phyloP scores from a whole-genome alignment of 2,329 filamentous ascomycete species.

The Grosmannia penicillata region DNA sequence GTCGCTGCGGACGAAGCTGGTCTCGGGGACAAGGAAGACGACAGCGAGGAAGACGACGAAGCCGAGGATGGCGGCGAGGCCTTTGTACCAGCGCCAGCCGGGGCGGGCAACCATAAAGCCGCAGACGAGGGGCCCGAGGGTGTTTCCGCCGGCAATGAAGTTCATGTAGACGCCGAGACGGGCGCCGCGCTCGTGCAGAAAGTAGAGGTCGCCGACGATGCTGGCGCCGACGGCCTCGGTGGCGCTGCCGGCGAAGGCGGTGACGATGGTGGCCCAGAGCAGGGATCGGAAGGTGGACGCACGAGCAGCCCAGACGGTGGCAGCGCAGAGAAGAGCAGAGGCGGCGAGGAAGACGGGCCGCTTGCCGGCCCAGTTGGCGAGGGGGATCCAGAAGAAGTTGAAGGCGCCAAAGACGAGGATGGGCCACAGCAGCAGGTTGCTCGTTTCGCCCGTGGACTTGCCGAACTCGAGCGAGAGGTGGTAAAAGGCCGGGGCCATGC shows the following conservation, averaged over 20 bases:
- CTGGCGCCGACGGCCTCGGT: conserved; percentile 27
- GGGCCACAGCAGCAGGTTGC: conserved; percentile 26
- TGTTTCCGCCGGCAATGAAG: conserved; percentile 17
- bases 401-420: conserved; percentile 27
- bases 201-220: conserved; percentile 18
- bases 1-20: neutral
- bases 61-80: conserved; percentile 15
- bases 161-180: conserved; percentile 19
- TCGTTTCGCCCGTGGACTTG: conserved; percentile 25
- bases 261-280: conserved; percentile 28
- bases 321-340: conserved; percentile 21
- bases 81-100: conserved; percentile 19
- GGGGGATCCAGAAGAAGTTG: conserved; percentile 34
- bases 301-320: conserved; percentile 27
- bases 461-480: conserved; percentile 25
- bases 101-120: conserved; percentile 16
- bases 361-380: conserved; percentile 30
- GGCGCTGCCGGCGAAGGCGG: conserved; percentile 26
- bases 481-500: conserved; percentile 29
- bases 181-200: conserved; percentile 18
- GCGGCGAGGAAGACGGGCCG: conserved; percentile 29
- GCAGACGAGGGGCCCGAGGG: conserved; percentile 16
- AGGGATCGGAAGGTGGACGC: conserved; percentile 24
- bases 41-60: conserved; percentile 15
- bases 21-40: conserved; percentile 17